Percentiles rank a stretch among this genome's conserved stretches.
phyloP scores from a whole-genome alignment of 768 basidiomycete species.

The Heimioporus sp. region DNA sequence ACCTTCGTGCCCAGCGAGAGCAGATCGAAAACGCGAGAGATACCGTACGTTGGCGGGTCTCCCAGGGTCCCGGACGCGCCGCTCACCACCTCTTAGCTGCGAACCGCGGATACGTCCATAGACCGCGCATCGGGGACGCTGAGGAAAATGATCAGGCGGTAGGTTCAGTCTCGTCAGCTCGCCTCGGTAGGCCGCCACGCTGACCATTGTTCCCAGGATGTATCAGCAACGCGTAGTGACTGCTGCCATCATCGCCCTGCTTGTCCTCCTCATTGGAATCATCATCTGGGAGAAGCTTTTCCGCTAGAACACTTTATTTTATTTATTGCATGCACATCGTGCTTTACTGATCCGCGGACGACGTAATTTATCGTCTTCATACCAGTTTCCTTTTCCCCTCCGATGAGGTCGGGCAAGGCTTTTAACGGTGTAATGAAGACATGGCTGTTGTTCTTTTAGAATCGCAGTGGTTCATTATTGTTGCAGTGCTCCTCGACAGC shows the following conservation, averaged over 20 bases:
- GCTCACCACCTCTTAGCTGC: conserved; percentile 49
- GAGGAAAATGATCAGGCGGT: conserved; percentile 96
- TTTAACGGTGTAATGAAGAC: conserved; percentile 33
- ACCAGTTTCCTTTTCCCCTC: conserved; percentile 6
- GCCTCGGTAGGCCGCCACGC: conserved; percentile 7
- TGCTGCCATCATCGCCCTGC: conserved; percentile 78
- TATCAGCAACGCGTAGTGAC: conserved; percentile 94
- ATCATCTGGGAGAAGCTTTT: conserved; percentile 79
- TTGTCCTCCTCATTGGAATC: conserved; percentile 78
- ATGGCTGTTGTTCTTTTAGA: conserved; percentile 21
- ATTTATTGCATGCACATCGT: conserved; percentile 17
- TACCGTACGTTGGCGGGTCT: conserved; percentile 56
- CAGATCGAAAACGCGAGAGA: conserved; percentile 92
- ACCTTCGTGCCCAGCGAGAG: conserved; percentile 83
- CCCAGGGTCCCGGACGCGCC: not conserved
- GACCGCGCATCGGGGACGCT: conserved; percentile 90
- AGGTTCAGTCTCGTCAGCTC: conserved; percentile 27
- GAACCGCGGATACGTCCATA: conserved; percentile 83
- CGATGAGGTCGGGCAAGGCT: not conserved
- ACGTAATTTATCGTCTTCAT: conserved; percentile 29
- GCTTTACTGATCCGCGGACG: conserved; percentile 12
- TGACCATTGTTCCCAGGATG: conserved; percentile 61
- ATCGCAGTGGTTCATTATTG: no score
- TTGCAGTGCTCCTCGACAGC: not conserved
- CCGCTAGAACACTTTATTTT: conserved; percentile 30